Conservation (phyloP, 2,329 filamentous ascomycete genomes). For the Xylaria digitata region DNA sequence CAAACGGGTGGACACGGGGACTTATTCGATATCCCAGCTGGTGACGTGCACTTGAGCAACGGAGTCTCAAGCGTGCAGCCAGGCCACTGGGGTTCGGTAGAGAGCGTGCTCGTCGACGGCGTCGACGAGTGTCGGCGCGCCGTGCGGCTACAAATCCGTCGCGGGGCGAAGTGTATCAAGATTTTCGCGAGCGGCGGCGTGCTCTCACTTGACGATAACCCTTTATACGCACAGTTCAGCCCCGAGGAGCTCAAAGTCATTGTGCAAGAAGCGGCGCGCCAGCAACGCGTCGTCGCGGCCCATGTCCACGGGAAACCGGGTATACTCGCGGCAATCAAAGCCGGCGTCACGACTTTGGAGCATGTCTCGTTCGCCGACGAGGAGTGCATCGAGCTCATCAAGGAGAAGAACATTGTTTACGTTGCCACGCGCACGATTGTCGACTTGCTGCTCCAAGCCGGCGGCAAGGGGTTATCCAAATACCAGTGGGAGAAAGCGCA, state of each 20-base stretch:
- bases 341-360: constrained; percentile 55
- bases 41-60: constrained; percentile 51
- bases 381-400: constrained; percentile 55
- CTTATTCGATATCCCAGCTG: constrained; percentile 51
- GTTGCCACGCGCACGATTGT: constrained; percentile 55
- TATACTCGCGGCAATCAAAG: constrained; percentile 53
- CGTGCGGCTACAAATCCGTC: constrained; percentile 55
- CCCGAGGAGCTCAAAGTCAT: constrained; percentile 54
- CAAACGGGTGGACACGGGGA: constrained; percentile 54
- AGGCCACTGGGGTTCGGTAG: constrained; percentile 50
- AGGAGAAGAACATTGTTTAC: constrained; percentile 52
- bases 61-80: constrained; percentile 49
- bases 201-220: constrained; percentile 54
- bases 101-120: constrained; percentile 52
- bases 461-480: constrained; percentile 51
- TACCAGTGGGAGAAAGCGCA: constrained; percentile 53
- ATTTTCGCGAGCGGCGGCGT: constrained; percentile 56
- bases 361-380: constrained; percentile 56
- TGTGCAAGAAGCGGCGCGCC: constrained; percentile 53
- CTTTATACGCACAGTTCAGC: constrained; percentile 54
- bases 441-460: constrained; percentile 49
- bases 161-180: constrained; percentile 56
- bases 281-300: constrained; percentile 53
- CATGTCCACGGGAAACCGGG: constrained; percentile 57
- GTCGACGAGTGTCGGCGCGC: constrained; percentile 56